phyloP scores from a whole-genome alignment of 2,329 filamentous ascomycete genomes.

The Scorias spongiosa region DNA sequence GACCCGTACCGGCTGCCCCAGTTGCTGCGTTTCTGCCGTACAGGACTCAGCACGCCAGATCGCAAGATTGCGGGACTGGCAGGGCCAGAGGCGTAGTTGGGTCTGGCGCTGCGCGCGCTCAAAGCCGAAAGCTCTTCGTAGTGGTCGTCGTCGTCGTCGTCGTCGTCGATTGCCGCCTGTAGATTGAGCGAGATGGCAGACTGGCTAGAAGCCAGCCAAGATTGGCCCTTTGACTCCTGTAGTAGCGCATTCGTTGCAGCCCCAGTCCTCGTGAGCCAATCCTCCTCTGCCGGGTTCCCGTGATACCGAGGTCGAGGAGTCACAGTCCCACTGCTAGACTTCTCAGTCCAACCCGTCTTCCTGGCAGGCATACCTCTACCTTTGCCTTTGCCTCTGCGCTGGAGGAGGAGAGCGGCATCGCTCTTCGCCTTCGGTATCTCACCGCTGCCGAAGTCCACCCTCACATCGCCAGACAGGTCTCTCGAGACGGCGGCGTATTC shows the following conservation, averaged over 20 bases:
- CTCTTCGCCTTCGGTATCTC: conserved; percentile 31
- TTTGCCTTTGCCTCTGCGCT: conserved; percentile 9
- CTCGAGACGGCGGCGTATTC: conserved; percentile 4
- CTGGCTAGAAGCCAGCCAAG: conserved; percentile 42
- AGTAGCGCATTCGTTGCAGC: conserved; percentile 41
- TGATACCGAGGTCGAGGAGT: conserved; percentile 5
- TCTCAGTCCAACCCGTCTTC: conserved; percentile 12
- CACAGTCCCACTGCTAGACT: conserved; percentile 7
- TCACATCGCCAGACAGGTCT: not conserved
- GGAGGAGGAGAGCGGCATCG: conserved; percentile 24
- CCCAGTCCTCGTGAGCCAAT: conserved; percentile 46
- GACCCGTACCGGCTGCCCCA: conserved; percentile 22
- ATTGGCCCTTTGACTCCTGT: conserved; percentile 46
- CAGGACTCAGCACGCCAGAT: conserved; percentile 1
- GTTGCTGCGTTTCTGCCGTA: not conserved
- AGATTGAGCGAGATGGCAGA: conserved; percentile 38
- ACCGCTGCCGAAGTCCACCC: conserved; percentile 10
- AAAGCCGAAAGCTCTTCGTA: conserved; percentile 20
- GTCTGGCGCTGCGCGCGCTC: conserved; percentile 11
- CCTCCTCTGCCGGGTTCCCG: conserved; percentile 24
- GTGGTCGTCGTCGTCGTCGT: conserved; percentile 17
- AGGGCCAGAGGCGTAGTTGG: conserved; percentile 4
- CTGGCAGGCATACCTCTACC: conserved; percentile 7
- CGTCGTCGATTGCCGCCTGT: conserved; percentile 15
- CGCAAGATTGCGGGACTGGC: not conserved